Evolutionary conservation across 345 rosid species (phyloP), one percentile per base, ranked within the genome.

Genomic region (Eucalyptus dawsonii): DNA sequence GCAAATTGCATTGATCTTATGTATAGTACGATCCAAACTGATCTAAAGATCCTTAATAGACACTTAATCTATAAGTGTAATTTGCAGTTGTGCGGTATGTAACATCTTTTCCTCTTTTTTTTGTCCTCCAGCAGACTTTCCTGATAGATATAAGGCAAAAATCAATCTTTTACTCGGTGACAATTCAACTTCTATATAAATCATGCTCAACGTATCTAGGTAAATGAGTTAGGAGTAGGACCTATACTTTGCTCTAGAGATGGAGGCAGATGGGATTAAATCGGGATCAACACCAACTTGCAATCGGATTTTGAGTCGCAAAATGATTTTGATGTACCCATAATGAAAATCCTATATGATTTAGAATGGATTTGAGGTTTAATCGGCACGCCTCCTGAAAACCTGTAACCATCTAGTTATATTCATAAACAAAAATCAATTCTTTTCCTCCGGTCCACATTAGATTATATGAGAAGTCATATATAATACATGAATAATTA

Each of bases 271-370:
- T 16, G 22, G 22, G 3, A 37, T 67, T 31, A 65, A 65, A 65
- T 65, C 40, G 1, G 76, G 76, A 27, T 65, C 76, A 1, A n/a
- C 37, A 14, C 76, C 40, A 65, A n/a, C 19, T n/a, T 65, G 2
- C 37, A 0, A n/a, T 65, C 21, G 2, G 37, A 17, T n/a, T 65
- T n/a, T 1, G 6, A n/a, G 0, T 0, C 34, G 0, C 40, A 17
- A 65, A 11, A 51, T 6, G 54, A 0, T 50, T 50, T 50, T 50
- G 53, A 15, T 50, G 53, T 50, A 50, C 53, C 1, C 7, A 50
- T 50, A 0, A 50, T 15, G 53, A 50, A 50, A 50, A 50, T 1
- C 54, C 21, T 51, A 51, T 16, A 51, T 0, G 4, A 51, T 51
- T 16, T 69, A 16, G 44, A 69, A 17, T 5, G 44, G 1, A 1